Evolutionary conservation across 176 grass and related monocot genomes (phyloP), one percentile per base, ranked within the genome.

Genomic region (Ensete ventricosum): DNA sequence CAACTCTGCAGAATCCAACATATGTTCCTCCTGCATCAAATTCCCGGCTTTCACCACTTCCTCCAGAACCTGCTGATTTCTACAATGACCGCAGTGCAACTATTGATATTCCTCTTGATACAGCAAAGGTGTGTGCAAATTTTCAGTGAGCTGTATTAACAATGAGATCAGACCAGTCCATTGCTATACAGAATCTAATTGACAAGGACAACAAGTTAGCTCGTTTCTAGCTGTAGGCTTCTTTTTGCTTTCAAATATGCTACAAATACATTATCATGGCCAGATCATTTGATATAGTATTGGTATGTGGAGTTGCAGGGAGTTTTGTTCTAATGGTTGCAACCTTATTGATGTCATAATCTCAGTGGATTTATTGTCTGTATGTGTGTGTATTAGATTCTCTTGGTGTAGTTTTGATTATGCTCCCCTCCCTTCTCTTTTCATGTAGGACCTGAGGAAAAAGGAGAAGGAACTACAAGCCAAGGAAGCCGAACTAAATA

Each of bases 381-480:
- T 80, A 55, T 63, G n/a, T 26, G 0, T 67, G 80, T 74, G 73
- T 85, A 25, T 3, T 1, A 4, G 67, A 9, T 25, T 78, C 63
- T 87, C 9, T 52, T 62, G 65, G 9, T 72, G 7, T 81, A 68
- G 58, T 64, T 84, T 24, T 51, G 34, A 60, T 62, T 51, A 16
- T 80, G 3, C 34, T 72, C n/a, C 71, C 14, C 13, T 50, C 58
- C n/a, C 52, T 70, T 0, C 17, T 73, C 58, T 66, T 76, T 75
- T 23, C 27, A 73, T 80, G 8, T 67, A 99, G 96, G 96, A 91
- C 79, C 62, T 95, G 68, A 99, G 91, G 84, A 84, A 78, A 86
- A 99, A 88, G 72, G 96, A 99, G 75, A 95, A 81, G 79, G 88
- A 99, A 83, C 86, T 99, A 43, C 88, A 99, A 84, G 86, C 91